Base-by-base conservation (phyloP, 306 rosid species). In the Parietaria judaica region DNA sequence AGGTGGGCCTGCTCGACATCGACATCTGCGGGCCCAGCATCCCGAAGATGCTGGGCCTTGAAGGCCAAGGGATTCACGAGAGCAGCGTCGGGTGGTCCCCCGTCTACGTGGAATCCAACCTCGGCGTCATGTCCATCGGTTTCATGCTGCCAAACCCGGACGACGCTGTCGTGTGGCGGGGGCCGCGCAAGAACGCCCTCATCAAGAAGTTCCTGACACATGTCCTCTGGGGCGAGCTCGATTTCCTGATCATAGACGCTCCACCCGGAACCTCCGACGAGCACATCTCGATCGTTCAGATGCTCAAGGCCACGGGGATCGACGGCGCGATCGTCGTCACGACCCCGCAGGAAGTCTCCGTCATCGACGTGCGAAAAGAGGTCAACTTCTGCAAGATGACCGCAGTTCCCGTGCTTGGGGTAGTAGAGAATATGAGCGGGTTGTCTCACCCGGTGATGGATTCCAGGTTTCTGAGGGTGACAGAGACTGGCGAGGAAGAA, bases 41-140 rank as follows among this genome's bases (percentile, higher is more conserved):
- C 70, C 99, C 95, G 13, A 92, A 92, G 80, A 92, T 88, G 99
- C 85, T 92, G 31, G 94, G 94, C 51, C 81, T 92, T 64, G 95
- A 92, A 79, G 88, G 96, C 68, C 94, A 92, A 70, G 90, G 79
- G 61, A 83, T 92, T 70, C 95, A 86, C 70, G 90, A 84, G 80
- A 92, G 99, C 88, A 88, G 84, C 83, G 95, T 92, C 8, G 99
- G 96, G 16, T 92, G 94, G 94, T 92, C 99, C 56, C 99, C 99
- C 17, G 95, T 92, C 46, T 92, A 92, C 64, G 84, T 88, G 13
- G 96, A 92, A 71, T 76, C 86, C 70, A 92, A 92, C 72, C 95
- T 92, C 14, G 99, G 96, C 15, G 96, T 88, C 57, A 86, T 88
- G 96, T 92, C 96, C 11, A 79, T 92, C 12, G 96, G 96, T 13